A percentile compares a stretch with the other conserved stretches of the same genome.
These are phyloP conservation scores for Kodamaea sp. DNA, from an alignment of 1,139 yeast genomes.

Conservation along the genomic window DNA sequence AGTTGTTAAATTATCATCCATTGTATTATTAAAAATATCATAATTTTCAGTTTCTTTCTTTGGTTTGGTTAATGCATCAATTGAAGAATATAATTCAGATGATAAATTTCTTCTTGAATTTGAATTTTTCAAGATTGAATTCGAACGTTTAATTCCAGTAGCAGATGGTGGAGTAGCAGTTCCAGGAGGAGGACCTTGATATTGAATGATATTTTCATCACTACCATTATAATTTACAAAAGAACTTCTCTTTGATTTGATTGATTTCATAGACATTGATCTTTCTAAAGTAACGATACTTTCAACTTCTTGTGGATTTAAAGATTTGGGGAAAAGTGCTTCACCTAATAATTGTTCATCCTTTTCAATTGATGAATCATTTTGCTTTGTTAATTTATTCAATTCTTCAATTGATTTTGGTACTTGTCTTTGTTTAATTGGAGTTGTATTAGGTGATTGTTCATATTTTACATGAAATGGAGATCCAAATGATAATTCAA, in stretches of 20 bases:
- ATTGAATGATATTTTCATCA: constrained; percentile 41
- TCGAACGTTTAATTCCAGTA: constrained; percentile 37
- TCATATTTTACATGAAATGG: constrained; percentile 31
- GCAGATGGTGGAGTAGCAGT: constrained; percentile 8
- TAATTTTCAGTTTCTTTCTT: constrained; percentile 2
- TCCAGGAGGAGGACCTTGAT: constrained; percentile 19
- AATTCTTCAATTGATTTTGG: constrained; percentile 7
- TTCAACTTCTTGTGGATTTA: constrained; percentile 66
- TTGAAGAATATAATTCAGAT: constrained; percentile 11
- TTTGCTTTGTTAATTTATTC: constrained; percentile 5
- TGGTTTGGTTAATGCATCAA: constrained; percentile 7
- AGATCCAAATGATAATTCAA: constrained; percentile 26
- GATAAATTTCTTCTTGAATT: constrained; percentile 15
- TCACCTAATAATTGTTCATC: constrained; percentile 46
- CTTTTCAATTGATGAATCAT: not conserved
- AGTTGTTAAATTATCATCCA: constrained; percentile 8
- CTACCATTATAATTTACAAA: constrained; percentile 47
- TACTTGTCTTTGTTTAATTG: not conserved
- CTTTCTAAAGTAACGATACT: constrained; percentile 71
- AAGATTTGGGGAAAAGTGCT: constrained; percentile 65
- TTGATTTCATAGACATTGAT: constrained; percentile 52
- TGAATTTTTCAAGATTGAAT: constrained; percentile 49
- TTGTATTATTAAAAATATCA: constrained; percentile 3
- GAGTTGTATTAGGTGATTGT: constrained; percentile 5
- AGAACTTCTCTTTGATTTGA: constrained; percentile 36